Base-by-base conservation (phyloP, 2,329 filamentous ascomycete genomes). In the Epichloe scottii region DNA sequence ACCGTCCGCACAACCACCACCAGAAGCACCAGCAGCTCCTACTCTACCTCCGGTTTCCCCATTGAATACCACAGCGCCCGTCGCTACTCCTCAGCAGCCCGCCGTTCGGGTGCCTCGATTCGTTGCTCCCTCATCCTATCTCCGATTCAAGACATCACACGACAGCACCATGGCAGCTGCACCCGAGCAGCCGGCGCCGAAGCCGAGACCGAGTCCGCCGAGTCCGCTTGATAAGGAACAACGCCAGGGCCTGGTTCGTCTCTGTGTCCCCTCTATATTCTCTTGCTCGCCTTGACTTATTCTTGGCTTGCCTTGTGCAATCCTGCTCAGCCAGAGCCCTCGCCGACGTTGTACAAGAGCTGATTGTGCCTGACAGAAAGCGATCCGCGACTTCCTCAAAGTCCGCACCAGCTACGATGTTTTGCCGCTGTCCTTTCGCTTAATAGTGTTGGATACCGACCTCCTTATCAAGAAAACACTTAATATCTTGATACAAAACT, bases 341-440 rank as follows among this genome's bases (percentile, higher is more conserved):
- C 14, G 7, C 34, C 47, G 19, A 38, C 42, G 38, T 41, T 19
- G n/a, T 41, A 41, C 39, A 35, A 50, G 39, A 53, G 46, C 51
- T 55, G 49, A 55, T 55, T 56, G 45, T 56, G 58, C 37, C 55
- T 51, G 23, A 48, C 69, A 95, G 90, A 84, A 84, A 74, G 85
- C 87, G 56, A 90, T 97, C 62, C 87, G 93, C 69, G 87, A 95
- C 61, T 98, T 98, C 71, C 82, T 98, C 66, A 95, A 90, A 69
- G 85, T 94, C 60, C 85, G 93, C 64, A 97, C 89, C 37, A 96
- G 90, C 68, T 98, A 98, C 74, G 93, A 98, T 71, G 93, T 98
- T 58, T 78, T 98, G 46, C 93, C 93, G 17, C 81, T 98, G 54
- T 96, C 90, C 59, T 98, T 95, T 71, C 87, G 93, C 56, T 82